These are phyloP conservation scores for Lipomyces chichibuensis DNA, from an alignment of 805 yeast species.

Conservation along the genomic window DNA sequence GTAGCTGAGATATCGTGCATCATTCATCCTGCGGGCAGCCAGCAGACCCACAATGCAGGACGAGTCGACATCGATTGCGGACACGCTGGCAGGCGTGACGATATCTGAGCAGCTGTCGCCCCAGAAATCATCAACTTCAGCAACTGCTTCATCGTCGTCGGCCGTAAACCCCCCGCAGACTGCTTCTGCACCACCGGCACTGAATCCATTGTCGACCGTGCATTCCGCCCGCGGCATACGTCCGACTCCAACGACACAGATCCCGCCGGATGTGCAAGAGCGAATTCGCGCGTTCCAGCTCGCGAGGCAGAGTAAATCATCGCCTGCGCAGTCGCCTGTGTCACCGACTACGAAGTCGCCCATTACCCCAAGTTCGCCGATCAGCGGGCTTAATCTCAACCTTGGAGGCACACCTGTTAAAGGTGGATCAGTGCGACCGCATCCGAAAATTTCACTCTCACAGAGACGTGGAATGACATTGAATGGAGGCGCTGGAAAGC, in stretches of 20 bases:
- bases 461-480: constrained; percentile 46
- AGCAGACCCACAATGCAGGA: constrained; percentile 7
- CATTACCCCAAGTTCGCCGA: constrained; percentile 12
- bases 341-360: constrained; percentile 8
- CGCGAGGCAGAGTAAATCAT: constrained; percentile 56
- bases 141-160: not conserved
- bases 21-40: not conserved
- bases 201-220: constrained; percentile 29
- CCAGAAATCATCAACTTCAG: not conserved
- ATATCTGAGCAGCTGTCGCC: not conserved
- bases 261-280: constrained; percentile 76
- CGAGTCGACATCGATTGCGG: constrained; percentile 6
- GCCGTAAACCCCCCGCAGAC: not conserved
- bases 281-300: constrained; percentile 85
- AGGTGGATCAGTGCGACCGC: constrained; percentile 30
- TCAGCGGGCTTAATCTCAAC: constrained; percentile 19
- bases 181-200: constrained; percentile 15
- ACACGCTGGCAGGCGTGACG: constrained; percentile 3
- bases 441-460: constrained; percentile 43
- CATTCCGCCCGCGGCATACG: constrained; percentile 34
- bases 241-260: constrained; percentile 14
- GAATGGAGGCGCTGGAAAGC: constrained; percentile 27
- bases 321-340: not conserved
- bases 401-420: constrained; percentile 5
- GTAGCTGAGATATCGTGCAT: not conserved